Conservation (phyloP, 768 basidiomycete species). For the Tricholoma furcatifolium region DNA sequence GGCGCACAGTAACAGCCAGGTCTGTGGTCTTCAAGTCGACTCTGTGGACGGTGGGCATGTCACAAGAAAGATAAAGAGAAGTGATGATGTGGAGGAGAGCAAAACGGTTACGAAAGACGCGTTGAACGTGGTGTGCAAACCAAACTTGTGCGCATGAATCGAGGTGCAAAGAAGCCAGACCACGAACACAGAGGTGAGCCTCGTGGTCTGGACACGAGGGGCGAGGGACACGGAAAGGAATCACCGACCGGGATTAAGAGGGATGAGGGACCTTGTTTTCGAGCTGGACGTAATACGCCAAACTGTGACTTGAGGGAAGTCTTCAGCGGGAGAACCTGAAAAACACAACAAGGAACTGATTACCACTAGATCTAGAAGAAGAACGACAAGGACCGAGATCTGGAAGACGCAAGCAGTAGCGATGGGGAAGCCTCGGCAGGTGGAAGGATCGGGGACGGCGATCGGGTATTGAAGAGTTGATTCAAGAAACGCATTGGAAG, state of each 20-base stretch:
- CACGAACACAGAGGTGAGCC: not conserved
- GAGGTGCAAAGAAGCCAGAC: not conserved
- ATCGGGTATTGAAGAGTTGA: not conserved
- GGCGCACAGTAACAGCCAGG: too few relatives aligned
- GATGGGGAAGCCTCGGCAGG: not conserved
- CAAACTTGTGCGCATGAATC: not conserved
- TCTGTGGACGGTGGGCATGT: not conserved
- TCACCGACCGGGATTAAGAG: not conserved
- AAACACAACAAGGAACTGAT: not conserved
- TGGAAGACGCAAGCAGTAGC: not conserved
- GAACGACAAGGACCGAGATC: not conserved
- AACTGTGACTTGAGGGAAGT: slow-evolving; percentile 4
- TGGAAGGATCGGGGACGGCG: not conserved
- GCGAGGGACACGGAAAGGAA: slow-evolving; percentile 10
- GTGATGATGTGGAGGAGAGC: not conserved
- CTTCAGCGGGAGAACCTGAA: not conserved
- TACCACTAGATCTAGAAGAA: slow-evolving; percentile 10
- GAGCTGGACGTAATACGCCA: slow-evolving; percentile 10
- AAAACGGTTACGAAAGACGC: not conserved
- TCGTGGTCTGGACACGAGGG: not conserved
- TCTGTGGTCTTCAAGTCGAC: too few relatives aligned
- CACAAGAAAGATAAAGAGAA: not conserved
- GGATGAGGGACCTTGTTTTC: slow-evolving; percentile 4
- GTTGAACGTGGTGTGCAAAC: not conserved
- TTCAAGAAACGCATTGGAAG: too few relatives aligned